Percentiles rank a stretch among this genome's conserved stretches.
Evolutionary conservation across 148 eudicot species (phyloP).

Genomic region (Persicaria maculosa): DNA sequence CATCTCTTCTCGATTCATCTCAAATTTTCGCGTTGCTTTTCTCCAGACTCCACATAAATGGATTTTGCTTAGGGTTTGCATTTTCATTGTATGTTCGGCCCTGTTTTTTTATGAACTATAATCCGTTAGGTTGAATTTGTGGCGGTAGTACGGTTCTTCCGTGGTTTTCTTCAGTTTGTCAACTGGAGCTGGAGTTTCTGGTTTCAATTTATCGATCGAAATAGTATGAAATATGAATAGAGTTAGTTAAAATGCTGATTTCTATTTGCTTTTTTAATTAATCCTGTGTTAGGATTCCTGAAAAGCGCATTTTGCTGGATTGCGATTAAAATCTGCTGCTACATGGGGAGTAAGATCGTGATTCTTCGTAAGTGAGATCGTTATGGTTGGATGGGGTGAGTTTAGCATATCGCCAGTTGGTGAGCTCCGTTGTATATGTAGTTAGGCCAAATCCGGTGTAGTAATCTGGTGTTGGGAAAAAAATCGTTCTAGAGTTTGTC

Average conservation of each 20-base stretch:
- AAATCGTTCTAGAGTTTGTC: not conserved
- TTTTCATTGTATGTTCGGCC: not conserved
- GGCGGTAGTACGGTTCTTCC: not conserved
- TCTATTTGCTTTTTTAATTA: not conserved
- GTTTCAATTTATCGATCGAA: not conserved
- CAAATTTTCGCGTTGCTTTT: not conserved
- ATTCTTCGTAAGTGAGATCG: not conserved
- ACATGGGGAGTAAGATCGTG: not conserved
- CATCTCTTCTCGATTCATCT: not conserved
- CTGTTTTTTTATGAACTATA: not conserved
- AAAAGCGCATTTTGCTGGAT: not conserved
- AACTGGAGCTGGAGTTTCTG: not conserved
- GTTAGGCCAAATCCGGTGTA: not conserved
- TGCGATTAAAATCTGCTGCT: not conserved
- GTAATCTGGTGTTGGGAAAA: not conserved
- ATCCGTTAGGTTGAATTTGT: not conserved
- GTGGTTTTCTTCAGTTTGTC: not conserved
- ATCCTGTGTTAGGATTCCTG: not conserved
- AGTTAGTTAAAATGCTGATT: not conserved
- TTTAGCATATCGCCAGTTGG: not conserved
- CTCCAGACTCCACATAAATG: not conserved
- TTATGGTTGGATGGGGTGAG: not conserved
- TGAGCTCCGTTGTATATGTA: not conserved
- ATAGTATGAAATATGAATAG: not conserved
- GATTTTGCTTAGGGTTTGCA: constrained; percentile 6